Percentiles rank a stretch among this genome's conserved stretches.
Conservation (phyloP, 2,329 filamentous ascomycete genomes). For the Lasiodiplodia hormozganensis region DNA sequence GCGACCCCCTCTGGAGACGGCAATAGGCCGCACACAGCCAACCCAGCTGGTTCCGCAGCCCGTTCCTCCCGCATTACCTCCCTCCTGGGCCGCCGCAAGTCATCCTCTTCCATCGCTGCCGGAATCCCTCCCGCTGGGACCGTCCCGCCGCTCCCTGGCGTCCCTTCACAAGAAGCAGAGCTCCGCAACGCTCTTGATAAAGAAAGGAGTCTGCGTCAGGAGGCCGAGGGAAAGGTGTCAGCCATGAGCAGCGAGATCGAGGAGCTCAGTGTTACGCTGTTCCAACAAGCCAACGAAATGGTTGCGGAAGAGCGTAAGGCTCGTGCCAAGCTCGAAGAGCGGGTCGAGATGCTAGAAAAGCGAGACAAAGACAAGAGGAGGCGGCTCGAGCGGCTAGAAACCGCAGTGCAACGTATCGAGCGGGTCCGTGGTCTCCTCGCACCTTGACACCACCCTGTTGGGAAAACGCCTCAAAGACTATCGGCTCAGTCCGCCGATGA, state of each 20-base stretch:
- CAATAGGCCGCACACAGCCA: constrained; percentile 40
- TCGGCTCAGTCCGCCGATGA: background rate
- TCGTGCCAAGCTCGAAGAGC: constrained; percentile 73
- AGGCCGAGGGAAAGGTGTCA: constrained; percentile 72
- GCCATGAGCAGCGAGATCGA: constrained; percentile 77
- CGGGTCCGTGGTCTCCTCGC: constrained; percentile 68
- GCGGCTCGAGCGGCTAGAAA: constrained; percentile 73
- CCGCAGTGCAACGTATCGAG: constrained; percentile 74
- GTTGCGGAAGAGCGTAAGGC: constrained; percentile 77
- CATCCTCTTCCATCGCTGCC: constrained; percentile 31
- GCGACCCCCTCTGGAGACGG: constrained; percentile 35
- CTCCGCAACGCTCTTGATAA: constrained; percentile 69
- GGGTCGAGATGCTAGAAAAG: constrained; percentile 71
- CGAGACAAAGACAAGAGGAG: constrained; percentile 73
- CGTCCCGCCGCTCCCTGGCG: constrained; percentile 39
- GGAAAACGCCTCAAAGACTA: background rate
- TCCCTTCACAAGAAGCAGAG: constrained; percentile 47
- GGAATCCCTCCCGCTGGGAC: constrained; percentile 44
- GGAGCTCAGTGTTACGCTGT: constrained; percentile 76
- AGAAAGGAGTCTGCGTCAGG: constrained; percentile 70
- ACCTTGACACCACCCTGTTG: background rate
- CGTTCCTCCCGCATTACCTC: constrained; percentile 52
- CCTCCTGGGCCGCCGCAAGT: constrained; percentile 47
- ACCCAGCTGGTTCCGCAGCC: constrained; percentile 32
- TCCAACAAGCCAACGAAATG: constrained; percentile 88